phyloP scores from a whole-genome alignment of 805 yeast species.

The Candida gorgasii region DNA sequence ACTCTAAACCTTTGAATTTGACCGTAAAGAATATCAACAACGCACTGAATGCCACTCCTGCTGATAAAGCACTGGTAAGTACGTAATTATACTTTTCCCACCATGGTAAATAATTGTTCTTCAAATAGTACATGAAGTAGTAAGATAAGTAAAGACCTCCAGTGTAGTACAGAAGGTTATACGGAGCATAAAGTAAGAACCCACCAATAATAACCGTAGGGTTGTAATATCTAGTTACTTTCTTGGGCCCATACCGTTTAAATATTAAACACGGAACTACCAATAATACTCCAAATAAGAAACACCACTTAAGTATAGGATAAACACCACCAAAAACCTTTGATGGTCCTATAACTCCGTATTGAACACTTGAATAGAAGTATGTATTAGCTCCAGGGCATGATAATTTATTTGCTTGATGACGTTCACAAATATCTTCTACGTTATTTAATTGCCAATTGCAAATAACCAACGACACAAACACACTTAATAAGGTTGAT shows the following conservation, averaged over 20 bases:
- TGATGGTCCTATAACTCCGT: constrained; percentile 61
- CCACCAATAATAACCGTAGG: constrained; percentile 58
- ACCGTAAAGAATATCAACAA: constrained; percentile 58
- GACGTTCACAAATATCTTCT: constrained; percentile 34
- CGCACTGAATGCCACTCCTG: constrained; percentile 66
- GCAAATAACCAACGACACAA: constrained; percentile 34
- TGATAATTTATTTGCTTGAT: constrained; percentile 35
- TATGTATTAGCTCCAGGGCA: constrained; percentile 51
- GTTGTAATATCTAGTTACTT: constrained; percentile 43
- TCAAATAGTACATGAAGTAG: constrained; percentile 55
- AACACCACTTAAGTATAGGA: constrained; percentile 57
- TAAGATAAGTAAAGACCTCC: constrained; percentile 62
- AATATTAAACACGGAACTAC: constrained; percentile 40
- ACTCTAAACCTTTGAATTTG: constrained; percentile 40
- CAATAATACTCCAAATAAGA: constrained; percentile 51
- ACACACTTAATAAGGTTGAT: constrained; percentile 36
- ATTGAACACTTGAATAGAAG: constrained; percentile 53
- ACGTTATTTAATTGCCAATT: constrained; percentile 43
- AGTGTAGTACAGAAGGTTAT: constrained; percentile 52
- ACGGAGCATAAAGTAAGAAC: constrained; percentile 50
- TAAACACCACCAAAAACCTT: constrained; percentile 58
- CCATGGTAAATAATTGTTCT: constrained; percentile 52
- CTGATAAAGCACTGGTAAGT: constrained; percentile 55
- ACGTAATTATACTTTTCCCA: constrained; percentile 76
- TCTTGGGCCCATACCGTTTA: constrained; percentile 36